Conservation (phyloP, 441 rosid species). For the Melastoma candidum region DNA sequence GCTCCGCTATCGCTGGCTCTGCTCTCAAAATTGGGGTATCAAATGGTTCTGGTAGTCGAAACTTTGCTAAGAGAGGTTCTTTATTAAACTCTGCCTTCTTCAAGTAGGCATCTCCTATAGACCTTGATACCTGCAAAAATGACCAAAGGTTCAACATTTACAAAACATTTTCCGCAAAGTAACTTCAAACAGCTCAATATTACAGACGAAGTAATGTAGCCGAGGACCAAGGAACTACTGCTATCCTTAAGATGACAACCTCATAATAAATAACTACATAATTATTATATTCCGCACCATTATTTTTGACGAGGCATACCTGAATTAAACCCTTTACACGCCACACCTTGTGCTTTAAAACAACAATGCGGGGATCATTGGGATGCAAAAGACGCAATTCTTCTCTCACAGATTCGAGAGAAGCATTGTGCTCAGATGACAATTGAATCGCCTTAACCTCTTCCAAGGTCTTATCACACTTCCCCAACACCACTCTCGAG, state of each 20-base stretch:
- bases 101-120: constrained; percentile 90
- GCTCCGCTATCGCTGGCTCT: constrained; percentile 67
- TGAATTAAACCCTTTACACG: constrained; percentile 93
- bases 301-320: constrained; percentile 23
- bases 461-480: constrained; percentile 30
- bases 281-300: too few species aligned
- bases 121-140: constrained; percentile 58
- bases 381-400: constrained; percentile 77
- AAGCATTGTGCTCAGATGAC: constrained; percentile 77
- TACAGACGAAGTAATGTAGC: too few species aligned
- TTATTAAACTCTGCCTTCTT: constrained; percentile 73
- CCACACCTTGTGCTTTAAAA: constrained; percentile 88
- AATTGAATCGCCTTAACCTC: constrained; percentile 69
- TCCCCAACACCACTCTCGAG: constrained; percentile 78
- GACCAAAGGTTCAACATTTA: neutral
- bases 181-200: too few species aligned
- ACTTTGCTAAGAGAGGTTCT: constrained; percentile 69
- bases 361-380: constrained; percentile 78
- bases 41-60: constrained; percentile 63
- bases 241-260: too few species aligned
- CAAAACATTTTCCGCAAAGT: neutral
- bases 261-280: too few species aligned
- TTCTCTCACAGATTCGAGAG: constrained; percentile 71
- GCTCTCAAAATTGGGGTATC: constrained; percentile 70
- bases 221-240: too few species aligned